Conservation (phyloP, 1,284 basidiomycete genomes). For the Ganoderma leucocontextum region DNA sequence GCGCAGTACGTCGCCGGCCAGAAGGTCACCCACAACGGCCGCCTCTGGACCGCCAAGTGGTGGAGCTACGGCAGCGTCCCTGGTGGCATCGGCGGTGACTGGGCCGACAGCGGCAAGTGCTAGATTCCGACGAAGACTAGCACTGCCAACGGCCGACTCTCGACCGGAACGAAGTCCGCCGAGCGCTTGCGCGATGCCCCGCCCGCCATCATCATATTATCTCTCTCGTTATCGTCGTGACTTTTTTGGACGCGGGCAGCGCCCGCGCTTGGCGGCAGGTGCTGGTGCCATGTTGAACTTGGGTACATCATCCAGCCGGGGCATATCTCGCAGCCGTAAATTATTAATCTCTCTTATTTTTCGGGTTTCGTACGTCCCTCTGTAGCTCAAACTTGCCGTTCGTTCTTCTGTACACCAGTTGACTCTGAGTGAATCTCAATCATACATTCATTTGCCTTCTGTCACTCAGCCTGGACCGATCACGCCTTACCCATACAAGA, state of each 20-base stretch:
- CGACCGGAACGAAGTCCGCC: background rate
- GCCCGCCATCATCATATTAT: background rate
- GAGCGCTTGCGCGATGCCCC: background rate
- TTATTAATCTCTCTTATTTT: background rate
- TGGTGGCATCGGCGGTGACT: conserved; percentile 50
- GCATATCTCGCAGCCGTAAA: background rate
- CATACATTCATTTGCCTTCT: background rate
- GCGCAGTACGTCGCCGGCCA: conserved; percentile 56
- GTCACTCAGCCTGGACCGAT: too few relatives aligned
- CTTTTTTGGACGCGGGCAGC: background rate
- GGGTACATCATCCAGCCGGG: background rate
- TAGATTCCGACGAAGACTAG: conserved; percentile 22
- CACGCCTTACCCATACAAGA: too few relatives aligned
- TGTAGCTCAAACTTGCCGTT: background rate
- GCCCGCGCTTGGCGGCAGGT: background rate
- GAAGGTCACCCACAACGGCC: conserved; percentile 52
- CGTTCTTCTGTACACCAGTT: background rate
- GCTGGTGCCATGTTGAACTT: background rate
- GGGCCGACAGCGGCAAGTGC: conserved; percentile 51
- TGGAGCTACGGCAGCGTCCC: conserved; percentile 59
- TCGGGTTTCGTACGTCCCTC: background rate
- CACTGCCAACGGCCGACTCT: background rate
- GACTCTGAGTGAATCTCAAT: background rate
- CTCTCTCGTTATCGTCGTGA: background rate
- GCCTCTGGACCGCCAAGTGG: conserved; percentile 66